Base-by-base conservation (phyloP, 2,329 filamentous ascomycete species). In the Penicillium hesseltinei region DNA sequence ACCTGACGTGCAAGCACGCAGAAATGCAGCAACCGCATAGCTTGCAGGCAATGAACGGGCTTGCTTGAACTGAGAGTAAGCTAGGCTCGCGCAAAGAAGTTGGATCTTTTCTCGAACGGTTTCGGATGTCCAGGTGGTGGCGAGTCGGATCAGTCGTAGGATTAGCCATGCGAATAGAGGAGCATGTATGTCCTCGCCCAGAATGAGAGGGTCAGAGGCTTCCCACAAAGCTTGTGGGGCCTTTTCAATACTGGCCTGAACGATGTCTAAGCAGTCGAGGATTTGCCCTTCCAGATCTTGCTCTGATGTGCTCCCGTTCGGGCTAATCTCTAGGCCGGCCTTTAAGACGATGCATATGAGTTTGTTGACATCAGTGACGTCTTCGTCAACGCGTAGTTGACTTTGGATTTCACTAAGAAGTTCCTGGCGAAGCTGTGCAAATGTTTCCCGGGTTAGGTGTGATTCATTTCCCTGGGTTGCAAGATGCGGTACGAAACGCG, bases 301-400 rank as follows among this genome's bases (percentile, higher is more conserved):
- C 82, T 76, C 42, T 87, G 74, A 56, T 89, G 2, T 85, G 86
- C 65, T 92, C 85, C 66, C 91, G 84, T 69, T 84, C 54, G 51
- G 51, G 38, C 58, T 69, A 39, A 68, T 65, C 64, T 92, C 89
- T 13, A 97, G 79, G 23, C 91, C 89, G 57, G 91, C 89, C 69
- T 90, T 88, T 49, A 88, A 82, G 65, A 94, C 89, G 61, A 96
- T 89, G 69, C 90, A 92, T 51, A 96, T 87, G 49, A 97, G 83
- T 75, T 92, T 89, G 67, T 92, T 88, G 65, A 95, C 93, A 71
- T 95, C 87, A 50, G 87, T 83, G 44, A 89, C 76, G 63, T 89
- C 87, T 44, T 89, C 86, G 61, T 88, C 84, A 2, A 80, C 69
- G 13, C 84, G 82, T 33, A 75, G 59, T 44, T 76, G 73, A 42